phyloP scores from a whole-genome alignment of 306 rosid species.

The Prinsepia uniflora region DNA sequence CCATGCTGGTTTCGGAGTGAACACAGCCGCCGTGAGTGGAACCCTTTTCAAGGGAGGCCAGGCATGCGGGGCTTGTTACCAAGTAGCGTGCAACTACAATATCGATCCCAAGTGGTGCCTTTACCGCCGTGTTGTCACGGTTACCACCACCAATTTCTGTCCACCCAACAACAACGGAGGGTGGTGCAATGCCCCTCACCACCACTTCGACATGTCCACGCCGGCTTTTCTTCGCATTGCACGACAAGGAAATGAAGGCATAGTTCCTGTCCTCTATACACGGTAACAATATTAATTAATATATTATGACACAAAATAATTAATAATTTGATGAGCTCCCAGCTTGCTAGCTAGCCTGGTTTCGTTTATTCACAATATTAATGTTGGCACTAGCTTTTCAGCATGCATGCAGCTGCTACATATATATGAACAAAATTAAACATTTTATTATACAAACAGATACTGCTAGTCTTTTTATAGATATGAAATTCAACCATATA shows the following conservation, averaged over 20 bases:
- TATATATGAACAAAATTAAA: too few relatives aligned
- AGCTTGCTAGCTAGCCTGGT: too few relatives aligned
- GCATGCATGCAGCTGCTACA: too few relatives aligned
- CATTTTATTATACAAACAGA: too few relatives aligned
- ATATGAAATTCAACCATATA: too few relatives aligned
- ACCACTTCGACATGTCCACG: constrained; percentile 82
- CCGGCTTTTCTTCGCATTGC: constrained; percentile 72
- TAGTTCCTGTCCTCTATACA: constrained; percentile 63
- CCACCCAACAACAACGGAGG: constrained; percentile 85
- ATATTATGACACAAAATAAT: too few relatives aligned
- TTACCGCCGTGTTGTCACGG: constrained; percentile 32
- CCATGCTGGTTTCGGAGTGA: constrained; percentile 74
- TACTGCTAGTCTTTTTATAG: too few relatives aligned
- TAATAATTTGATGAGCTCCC: too few relatives aligned
- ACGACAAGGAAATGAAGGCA: constrained; percentile 77
- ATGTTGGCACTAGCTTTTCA: too few relatives aligned
- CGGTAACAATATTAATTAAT: constrained; percentile 33
- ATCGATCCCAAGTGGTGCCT: constrained; percentile 75
- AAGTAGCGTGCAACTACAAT: constrained; percentile 56
- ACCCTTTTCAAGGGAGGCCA: constrained; percentile 60
- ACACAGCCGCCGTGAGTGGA: constrained; percentile 75
- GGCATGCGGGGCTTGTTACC: constrained; percentile 83
- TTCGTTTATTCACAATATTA: too few relatives aligned
- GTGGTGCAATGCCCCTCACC: constrained; percentile 80
- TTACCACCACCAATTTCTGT: constrained; percentile 77